A percentile compares a stretch with the other conserved stretches of the same genome.
These are phyloP conservation scores for Gryganskiella cystojenkinii DNA, from an alignment of 192 early-diverging fungal species.

Conservation along the genomic window DNA sequence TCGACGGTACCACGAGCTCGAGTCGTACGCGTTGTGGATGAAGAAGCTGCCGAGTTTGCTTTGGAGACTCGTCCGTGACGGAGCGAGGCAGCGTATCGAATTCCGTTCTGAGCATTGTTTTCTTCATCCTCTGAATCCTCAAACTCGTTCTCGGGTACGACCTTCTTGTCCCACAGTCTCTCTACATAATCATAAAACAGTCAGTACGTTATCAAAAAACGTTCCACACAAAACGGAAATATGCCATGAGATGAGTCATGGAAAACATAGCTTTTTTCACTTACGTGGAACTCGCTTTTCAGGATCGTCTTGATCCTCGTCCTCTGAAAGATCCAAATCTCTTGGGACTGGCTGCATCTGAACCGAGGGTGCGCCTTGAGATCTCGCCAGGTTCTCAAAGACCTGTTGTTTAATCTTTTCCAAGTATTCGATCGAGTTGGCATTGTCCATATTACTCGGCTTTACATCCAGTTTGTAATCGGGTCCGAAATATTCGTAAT, in stretches of 20 bases:
- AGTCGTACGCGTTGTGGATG: neutral
- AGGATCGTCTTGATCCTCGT: constrained; percentile 75
- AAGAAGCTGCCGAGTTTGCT: constrained; percentile 1
- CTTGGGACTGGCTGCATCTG: constrained; percentile 84
- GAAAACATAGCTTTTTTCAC: neutral
- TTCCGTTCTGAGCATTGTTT: constrained; percentile 21
- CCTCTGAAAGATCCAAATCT: constrained; percentile 69
- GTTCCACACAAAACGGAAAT: neutral
- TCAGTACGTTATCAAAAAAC: neutral
- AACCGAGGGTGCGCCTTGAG: constrained; percentile 83
- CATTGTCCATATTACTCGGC: constrained; percentile 87
- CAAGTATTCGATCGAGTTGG: constrained; percentile 86
- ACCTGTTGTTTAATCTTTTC: constrained; percentile 76
- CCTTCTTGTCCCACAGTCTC: constrained; percentile 69
- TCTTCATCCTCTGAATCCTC: constrained; percentile 79
- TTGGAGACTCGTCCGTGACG: constrained; percentile 27
- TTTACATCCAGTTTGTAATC: constrained; percentile 89
- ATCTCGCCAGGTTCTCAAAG: constrained; percentile 71
- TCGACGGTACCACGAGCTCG: constrained; percentile 34
- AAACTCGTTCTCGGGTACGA: constrained; percentile 75
- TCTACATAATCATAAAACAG: constrained; percentile 51
- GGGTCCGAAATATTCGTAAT: constrained; percentile 91
- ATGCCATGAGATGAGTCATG: neutral
- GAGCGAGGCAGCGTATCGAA: constrained; percentile 37
- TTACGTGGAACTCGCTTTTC: constrained; percentile 72